Evolutionary conservation across 2,329 filamentous ascomycete genomes (phyloP).

Genomic region (Arthrobotrys megalospora): DNA sequence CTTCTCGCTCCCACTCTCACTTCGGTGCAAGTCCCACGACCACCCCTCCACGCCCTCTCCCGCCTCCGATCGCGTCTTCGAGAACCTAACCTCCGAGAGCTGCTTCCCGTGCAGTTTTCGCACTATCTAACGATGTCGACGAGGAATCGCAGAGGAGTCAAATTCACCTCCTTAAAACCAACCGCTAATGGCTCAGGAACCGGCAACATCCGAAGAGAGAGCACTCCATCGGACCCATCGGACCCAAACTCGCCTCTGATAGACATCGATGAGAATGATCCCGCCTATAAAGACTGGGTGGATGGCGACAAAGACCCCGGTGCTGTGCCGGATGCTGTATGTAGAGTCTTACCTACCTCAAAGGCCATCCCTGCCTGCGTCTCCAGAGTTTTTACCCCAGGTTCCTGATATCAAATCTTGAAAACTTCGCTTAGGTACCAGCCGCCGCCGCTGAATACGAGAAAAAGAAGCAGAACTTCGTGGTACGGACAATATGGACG

Average conservation of each 20-base stretch:
- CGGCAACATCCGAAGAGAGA: slow-evolving; percentile 58
- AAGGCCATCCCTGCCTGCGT: slow-evolving; percentile 45
- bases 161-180: slow-evolving; percentile 57
- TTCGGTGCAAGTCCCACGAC: slow-evolving; percentile 21
- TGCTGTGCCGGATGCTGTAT: slow-evolving; percentile 22
- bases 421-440: slow-evolving; percentile 61
- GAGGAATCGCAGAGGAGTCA: slow-evolving; percentile 54
- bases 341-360: slow-evolving; percentile 35
- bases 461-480: slow-evolving; percentile 99
- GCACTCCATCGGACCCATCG: slow-evolving; percentile 56
- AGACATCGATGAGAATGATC: slow-evolving; percentile 54
- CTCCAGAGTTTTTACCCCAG: slow-evolving; percentile 49
- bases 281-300: slow-evolving; percentile 58
- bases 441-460: slow-evolving; percentile 81
- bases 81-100: slow-evolving; percentile 22
- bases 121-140: slow-evolving; percentile 47
- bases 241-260: slow-evolving; percentile 59
- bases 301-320: slow-evolving; percentile 54
- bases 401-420: slow-evolving; percentile 41
- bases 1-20: slow-evolving; percentile 22
- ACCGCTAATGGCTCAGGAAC: slow-evolving; percentile 46
- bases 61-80: slow-evolving; percentile 36
- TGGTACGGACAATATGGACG: slow-evolving; percentile 96
- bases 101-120: slow-evolving; percentile 31
- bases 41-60: slow-evolving; percentile 29